phyloP scores from a whole-genome alignment of 768 basidiomycete species.

The Tubosaeta brunneosetosa region DNA sequence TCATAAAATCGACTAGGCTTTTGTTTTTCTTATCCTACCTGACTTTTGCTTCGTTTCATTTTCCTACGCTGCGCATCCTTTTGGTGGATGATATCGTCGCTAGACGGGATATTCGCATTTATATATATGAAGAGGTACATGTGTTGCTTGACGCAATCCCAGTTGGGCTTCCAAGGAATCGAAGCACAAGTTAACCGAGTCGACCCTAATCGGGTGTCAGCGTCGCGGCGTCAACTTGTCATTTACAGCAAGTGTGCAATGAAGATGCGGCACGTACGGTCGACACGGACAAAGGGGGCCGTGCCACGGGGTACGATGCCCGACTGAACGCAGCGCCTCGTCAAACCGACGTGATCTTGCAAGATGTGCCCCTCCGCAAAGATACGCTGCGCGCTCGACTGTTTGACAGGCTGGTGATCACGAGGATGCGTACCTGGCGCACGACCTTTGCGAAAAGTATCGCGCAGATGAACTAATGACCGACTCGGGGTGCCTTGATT shows the following conservation, averaged over 20 bases:
- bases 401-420: too few species aligned
- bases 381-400: too few species aligned
- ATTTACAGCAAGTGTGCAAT: neutral
- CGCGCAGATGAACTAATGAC: too few species aligned
- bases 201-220: neutral
- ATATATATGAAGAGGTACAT: slow-evolving; percentile 22
- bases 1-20: slow-evolving; percentile 12
- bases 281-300: too few species aligned
- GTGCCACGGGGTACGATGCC: too few species aligned
- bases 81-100: slow-evolving; percentile 1
- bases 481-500: too few species aligned
- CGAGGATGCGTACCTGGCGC: too few species aligned
- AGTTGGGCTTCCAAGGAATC: neutral
- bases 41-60: neutral
- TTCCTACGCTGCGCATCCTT: neutral
- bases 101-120: slow-evolving; percentile 4
- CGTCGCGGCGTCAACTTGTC: neutral
- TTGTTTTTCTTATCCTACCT: neutral
- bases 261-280: neutral
- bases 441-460: too few species aligned
- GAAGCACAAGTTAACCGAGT: neutral
- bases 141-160: slow-evolving; percentile 27
- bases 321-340: too few species aligned
- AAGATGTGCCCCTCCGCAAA: too few species aligned
- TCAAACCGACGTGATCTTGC: too few species aligned